Evolutionary conservation across 495 filamentous ascomycete species (phyloP).

Genomic region (Penicillium maclennaniae): DNA sequence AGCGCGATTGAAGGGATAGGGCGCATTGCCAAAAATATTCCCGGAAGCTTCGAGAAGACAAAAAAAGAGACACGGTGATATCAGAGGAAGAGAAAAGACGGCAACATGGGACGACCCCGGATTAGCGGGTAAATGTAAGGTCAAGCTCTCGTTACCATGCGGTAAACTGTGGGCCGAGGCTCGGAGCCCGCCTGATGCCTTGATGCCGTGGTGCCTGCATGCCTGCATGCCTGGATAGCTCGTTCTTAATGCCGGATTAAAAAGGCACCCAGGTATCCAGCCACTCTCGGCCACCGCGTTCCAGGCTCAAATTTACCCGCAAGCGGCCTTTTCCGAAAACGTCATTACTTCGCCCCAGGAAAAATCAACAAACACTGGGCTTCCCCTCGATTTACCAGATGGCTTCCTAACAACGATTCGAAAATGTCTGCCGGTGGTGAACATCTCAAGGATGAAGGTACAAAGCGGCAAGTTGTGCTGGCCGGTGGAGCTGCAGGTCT

Average conservation of each 20-base stretch:
- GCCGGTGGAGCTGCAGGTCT: constrained; percentile 87
- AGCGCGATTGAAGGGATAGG: constrained; percentile 1
- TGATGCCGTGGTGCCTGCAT: background rate
- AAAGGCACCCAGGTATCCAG: background rate
- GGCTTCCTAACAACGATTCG: constrained; percentile 10
- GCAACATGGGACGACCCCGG: constrained; percentile 10
- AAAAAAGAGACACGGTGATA: background rate
- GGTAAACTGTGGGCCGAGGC: constrained; percentile 4
- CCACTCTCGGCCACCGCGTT: background rate
- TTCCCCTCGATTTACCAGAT: constrained; percentile 1
- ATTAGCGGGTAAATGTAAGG: background rate
- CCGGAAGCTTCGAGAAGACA: background rate
- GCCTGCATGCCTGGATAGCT: background rate
- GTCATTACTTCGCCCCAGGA: constrained; percentile 16
- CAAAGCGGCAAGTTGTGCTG: constrained; percentile 71
- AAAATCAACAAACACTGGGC: constrained; percentile 4
- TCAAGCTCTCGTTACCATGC: background rate
- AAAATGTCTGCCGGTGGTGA: constrained; percentile 74
- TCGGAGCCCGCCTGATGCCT: background rate
- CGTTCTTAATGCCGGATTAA: background rate
- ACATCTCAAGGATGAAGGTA: constrained; percentile 92
- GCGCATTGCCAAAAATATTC: constrained; percentile 7
- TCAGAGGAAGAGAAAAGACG: background rate
- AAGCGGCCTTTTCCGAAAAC: constrained; percentile 1
- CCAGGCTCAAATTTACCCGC: constrained; percentile 7